phyloP scores from a whole-genome alignment of 129 eudicot genomes.

The Flaveria bidentis region DNA sequence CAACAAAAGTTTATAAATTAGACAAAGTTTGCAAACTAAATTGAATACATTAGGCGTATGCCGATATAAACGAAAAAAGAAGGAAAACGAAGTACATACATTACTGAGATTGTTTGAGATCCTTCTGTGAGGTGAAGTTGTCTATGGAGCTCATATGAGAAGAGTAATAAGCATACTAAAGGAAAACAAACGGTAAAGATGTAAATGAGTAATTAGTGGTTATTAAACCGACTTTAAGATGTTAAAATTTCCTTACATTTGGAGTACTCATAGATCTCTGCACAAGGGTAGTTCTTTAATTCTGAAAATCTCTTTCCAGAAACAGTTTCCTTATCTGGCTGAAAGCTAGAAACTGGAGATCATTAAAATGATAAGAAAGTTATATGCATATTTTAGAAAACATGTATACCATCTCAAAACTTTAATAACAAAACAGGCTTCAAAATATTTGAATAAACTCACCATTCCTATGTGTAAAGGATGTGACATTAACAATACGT shows the following conservation, averaged over 20 bases:
- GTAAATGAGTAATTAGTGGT: not conserved
- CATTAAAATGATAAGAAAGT: not conserved
- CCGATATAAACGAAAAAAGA: not conserved
- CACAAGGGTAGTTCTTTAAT: constrained; percentile 59
- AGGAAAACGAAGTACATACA: constrained; percentile 42
- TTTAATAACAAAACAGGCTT: not conserved
- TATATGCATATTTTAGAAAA: not conserved
- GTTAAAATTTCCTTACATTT: constrained; percentile 54
- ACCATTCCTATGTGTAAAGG: constrained; percentile 95
- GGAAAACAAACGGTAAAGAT: constrained; percentile 15
- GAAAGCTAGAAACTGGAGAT: constrained; percentile 51
- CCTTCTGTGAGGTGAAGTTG: constrained; percentile 49
- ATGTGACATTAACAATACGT: constrained; percentile 78
- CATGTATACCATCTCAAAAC: not conserved
- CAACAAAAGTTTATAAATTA: not conserved
- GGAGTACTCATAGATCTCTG: constrained; percentile 61
- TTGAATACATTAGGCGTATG: not conserved
- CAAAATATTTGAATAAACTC: constrained; percentile 11
- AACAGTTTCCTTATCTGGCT: constrained; percentile 49
- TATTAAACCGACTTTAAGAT: not conserved
- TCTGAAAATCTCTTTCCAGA: constrained; percentile 51
- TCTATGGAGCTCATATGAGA: constrained; percentile 80
- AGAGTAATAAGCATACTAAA: constrained; percentile 70
- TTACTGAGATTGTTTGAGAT: constrained; percentile 56
- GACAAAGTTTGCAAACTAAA: not conserved